A percentile compares a stretch with the other conserved stretches of the same genome.
phyloP scores from a whole-genome alignment of 176 grass and related monocot species.

The Musa schizocarpa region DNA sequence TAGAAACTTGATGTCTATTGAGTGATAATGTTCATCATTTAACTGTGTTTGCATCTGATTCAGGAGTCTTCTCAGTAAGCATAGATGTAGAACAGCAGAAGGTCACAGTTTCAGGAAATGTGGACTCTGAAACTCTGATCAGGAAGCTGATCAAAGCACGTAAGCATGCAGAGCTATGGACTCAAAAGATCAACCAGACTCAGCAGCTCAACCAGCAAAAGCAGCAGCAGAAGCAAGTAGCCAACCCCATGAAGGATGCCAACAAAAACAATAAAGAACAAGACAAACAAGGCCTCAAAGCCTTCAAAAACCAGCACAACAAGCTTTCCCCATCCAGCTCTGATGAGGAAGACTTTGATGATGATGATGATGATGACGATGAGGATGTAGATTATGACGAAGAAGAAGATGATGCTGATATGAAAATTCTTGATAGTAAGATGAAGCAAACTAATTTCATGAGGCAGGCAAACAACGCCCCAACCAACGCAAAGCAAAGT shows the following conservation, averaged over 20 bases:
- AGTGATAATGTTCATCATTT: too few species aligned
- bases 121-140: conserved; percentile 61
- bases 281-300: conserved; percentile 46
- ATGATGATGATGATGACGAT: conserved; percentile 43
- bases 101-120: conserved; percentile 69
- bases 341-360: conserved; percentile 53
- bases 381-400: too few species aligned
- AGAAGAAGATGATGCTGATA: conserved; percentile 36
- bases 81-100: conserved; percentile 83
- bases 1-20: too few species aligned
- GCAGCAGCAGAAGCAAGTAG: conserved; percentile 49
- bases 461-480: conserved; percentile 20
- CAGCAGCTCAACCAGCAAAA: conserved; percentile 35
- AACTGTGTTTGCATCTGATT: background rate
- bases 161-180: conserved; percentile 84
- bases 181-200: conserved; percentile 43
- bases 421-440: conserved; percentile 52
- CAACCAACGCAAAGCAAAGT: conserved; percentile 28
- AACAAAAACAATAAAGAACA: conserved; percentile 51
- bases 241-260: conserved; percentile 30
- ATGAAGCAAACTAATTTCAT: conserved; percentile 67
- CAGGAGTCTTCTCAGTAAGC: conserved; percentile 75
- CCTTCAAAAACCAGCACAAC: conserved; percentile 75
- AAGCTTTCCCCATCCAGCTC: conserved; percentile 52
- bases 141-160: conserved; percentile 63